Evolutionary conservation across 2,329 filamentous ascomycete species (phyloP), one percentile per base, ranked within the genome.

Genomic region (Microsporum ferrugineum): DNA sequence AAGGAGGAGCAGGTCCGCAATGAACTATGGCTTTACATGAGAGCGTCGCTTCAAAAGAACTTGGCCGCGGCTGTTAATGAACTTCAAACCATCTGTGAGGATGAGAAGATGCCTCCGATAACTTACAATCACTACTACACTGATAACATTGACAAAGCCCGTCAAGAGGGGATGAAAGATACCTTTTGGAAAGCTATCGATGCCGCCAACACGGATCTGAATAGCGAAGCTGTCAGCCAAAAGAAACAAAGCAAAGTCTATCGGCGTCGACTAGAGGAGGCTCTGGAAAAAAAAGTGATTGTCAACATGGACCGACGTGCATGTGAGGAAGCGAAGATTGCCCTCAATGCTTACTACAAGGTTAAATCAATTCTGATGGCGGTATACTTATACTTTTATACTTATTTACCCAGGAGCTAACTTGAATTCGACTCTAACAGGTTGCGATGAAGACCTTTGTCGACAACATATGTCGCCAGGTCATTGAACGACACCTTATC

Each of bases 301-400:
- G 63, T 68, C 41, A 58, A 68, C 51, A 68, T 67, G 68, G 57
- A 60, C 1, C 58, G 66, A 31, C 63, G 62, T 53, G 65, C 66
- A 23, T 70, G 67, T 53, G 62, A 51, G 6, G 67, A 69, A 51
- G 68, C 65, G 14, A 41, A 58, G 23, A 65, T 17, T 31, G 66
- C 65, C 38, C 61, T 71, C 12, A 61, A 41, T 58, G 64, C 67
- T 1, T 69, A 70, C 43, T 70, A 68, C 60, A 69, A 69, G 63
- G 68, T 70, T 31, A 23, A 43, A 56, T 61, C 17, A 39, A 12
- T 57, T 57, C 12, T 23, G 2, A 53, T 53, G 12, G 10, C 14
- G 1, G 10, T 27, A 23, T 14, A 3, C 47, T 53, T 27, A 53
- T 10, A 12, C 14, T 27, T 53, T n/a, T 27, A 53, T 53, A 23